Percentiles rank a stretch among this genome's conserved stretches.
phyloP scores from a whole-genome alignment of 2,329 filamentous ascomycete genomes.

The Paraconiothyrium brasiliense region DNA sequence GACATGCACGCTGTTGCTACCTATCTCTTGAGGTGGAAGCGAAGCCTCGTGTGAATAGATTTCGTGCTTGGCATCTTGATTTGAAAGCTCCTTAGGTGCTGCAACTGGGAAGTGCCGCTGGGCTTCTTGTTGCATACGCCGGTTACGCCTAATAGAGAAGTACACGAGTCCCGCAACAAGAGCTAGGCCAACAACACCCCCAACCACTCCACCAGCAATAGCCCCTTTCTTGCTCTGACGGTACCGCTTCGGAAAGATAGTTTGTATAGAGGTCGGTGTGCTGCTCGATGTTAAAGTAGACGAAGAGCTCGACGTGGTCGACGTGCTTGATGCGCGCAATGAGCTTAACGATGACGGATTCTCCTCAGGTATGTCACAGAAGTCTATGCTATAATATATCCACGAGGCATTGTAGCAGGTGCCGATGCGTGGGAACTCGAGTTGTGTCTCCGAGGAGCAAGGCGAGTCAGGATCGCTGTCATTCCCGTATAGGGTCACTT shows the following conservation, averaged over 20 bases:
- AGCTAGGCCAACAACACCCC: constrained; percentile 3
- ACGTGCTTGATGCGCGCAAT: neutral
- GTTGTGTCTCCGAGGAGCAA: constrained; percentile 19
- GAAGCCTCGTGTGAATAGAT: constrained; percentile 6
- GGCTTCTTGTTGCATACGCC: neutral
- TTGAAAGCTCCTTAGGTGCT: neutral
- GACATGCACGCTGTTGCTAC: neutral
- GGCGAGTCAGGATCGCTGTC: constrained; percentile 13
- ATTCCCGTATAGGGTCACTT: constrained; percentile 29
- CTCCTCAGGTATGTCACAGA: constrained; percentile 17
- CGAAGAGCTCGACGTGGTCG: neutral
- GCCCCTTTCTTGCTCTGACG: neutral
- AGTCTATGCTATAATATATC: constrained; percentile 33
- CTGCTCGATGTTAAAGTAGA: neutral
- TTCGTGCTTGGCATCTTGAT: neutral
- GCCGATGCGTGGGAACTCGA: constrained; percentile 20
- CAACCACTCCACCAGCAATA: constrained; percentile 6
- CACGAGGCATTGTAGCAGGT: constrained; percentile 32
- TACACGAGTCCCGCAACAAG: constrained; percentile 1
- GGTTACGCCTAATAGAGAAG: neutral
- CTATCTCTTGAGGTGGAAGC: constrained; percentile 3
- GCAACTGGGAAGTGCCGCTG: neutral
- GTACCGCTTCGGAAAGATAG: neutral
- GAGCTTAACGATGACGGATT: neutral
- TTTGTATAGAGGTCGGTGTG: neutral